A percentile compares a stretch with the other conserved stretches of the same genome.
Conservation (phyloP, 225 moss, liverwort and hornwort genomes). For the Neckera pumila region DNA sequence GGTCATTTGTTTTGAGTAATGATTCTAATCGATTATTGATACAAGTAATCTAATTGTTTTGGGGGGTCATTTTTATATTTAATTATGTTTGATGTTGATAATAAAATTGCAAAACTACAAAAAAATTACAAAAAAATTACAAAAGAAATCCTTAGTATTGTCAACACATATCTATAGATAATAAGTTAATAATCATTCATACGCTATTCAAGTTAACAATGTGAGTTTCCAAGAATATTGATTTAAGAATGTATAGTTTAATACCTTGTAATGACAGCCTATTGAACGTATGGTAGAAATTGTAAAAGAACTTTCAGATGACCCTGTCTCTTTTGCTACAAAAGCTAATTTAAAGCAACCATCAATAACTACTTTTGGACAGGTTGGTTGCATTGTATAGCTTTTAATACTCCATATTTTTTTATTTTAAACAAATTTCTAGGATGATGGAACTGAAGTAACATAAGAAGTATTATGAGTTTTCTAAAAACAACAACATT, state of each 20-base stretch:
- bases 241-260: background rate
- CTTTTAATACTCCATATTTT: background rate
- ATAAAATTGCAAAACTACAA: background rate
- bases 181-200: no score
- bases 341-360: conserved; percentile 53
- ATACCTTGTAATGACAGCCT: conserved; percentile 32
- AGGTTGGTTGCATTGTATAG: conserved; percentile 11
- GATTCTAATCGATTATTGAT: conserved; percentile 84
- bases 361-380: conserved; percentile 35
- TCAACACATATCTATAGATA: background rate
- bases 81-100: background rate
- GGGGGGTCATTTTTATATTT: background rate
- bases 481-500: background rate
- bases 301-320: conserved; percentile 96
- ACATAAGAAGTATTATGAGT: background rate
- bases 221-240: background rate
- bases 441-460: background rate
- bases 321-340: conserved; percentile 91
- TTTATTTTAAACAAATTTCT: background rate
- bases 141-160: accelerated
- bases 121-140: no score
- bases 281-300: conserved; percentile 99
- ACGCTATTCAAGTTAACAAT: background rate
- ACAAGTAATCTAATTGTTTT: conserved; percentile 27
- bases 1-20: conserved; percentile 84